A percentile compares a stretch with the other conserved stretches of the same genome.
phyloP scores from a whole-genome alignment of 441 rosid genomes.

The Pelargonium cotyledonis region DNA sequence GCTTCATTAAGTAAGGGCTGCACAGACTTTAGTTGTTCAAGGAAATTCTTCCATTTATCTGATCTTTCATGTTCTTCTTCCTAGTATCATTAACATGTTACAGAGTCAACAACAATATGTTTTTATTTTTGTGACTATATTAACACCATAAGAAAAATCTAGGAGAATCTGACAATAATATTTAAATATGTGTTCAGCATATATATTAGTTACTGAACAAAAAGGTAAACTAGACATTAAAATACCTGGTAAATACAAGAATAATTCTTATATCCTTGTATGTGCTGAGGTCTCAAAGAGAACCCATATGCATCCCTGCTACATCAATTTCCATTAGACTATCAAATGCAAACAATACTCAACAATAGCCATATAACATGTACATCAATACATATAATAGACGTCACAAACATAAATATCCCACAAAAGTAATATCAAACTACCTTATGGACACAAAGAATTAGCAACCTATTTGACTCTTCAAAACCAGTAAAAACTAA shows the following conservation, averaged over 20 bases:
- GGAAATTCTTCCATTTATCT: conserved; percentile 46
- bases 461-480: too few species aligned
- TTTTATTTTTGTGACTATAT: neutral
- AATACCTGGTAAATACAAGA: conserved; percentile 43
- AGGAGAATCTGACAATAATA: neutral
- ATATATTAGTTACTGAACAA: neutral
- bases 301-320: conserved; percentile 67
- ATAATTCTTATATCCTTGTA: conserved; percentile 53
- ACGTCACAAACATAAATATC: neutral
- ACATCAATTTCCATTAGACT: conserved; percentile 10
- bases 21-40: conserved; percentile 29
- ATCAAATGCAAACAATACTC: neutral
- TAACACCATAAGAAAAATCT: neutral
- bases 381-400: neutral
- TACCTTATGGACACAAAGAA: too few species aligned
- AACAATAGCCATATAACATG: neutral
- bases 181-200: neutral
- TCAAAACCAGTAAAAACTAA: neutral
- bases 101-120: conserved; percentile 8
- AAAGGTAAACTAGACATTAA: neutral
- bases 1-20: conserved; percentile 16
- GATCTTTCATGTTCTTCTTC: conserved; percentile 65
- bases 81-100: conserved; percentile 27
- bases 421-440: neutral
- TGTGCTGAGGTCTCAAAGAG: conserved; percentile 69